Evolutionary conservation across 2,329 filamentous ascomycete species (phyloP), one percentile per base, ranked within the genome.

Genomic region (Talaromyces marneffei): DNA sequence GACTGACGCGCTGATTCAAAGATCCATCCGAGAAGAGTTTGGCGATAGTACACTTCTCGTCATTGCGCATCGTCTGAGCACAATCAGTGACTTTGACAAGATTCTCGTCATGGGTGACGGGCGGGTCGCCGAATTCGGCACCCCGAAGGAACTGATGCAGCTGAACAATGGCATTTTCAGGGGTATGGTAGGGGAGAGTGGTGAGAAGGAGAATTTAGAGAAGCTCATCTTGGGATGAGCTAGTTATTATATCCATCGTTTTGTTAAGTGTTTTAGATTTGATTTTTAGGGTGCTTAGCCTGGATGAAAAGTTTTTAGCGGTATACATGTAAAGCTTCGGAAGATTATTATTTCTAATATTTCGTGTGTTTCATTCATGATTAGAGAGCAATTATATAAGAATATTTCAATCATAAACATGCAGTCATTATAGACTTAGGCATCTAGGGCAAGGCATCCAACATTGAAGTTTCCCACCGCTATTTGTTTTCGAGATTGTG

Each of bases 31-130:
- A 29, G 85, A 88, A 69, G 86, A 89, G 70, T 90, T 90, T 64
- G 52, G 48, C 20, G 79, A 0, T 66, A 82, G 82, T 57, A 90
- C 88, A 0, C 76, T 90, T 25, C 72, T 91, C 18, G 87, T 89
- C 20, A 90, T 90, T 68, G 88, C 88, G 1, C 88, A 91, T 67
- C 81, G 88, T 2, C 76, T 91, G 60, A 88, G 85, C 71, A 90
- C 88, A 0, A 88, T 91, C 72, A 86, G 84, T 3, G 87, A 90
- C 72, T 90, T 89, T 68, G 88, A 90, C 70, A 82, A 84, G 63
- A 87, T 90, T 60, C 77, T 90, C 16, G 87, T 91, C 8, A 75
- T 91, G 57, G 35, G 54, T 27, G 62, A 59, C n/a, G 62, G 62
- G 1, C 18, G 27, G 4, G 53, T 56, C 7, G 62, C 55, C 10